Percentiles rank a stretch among this genome's conserved stretches.
Conservation (phyloP, 2,329 filamentous ascomycete genomes). For the Raffaelea ambrosiae region DNA sequence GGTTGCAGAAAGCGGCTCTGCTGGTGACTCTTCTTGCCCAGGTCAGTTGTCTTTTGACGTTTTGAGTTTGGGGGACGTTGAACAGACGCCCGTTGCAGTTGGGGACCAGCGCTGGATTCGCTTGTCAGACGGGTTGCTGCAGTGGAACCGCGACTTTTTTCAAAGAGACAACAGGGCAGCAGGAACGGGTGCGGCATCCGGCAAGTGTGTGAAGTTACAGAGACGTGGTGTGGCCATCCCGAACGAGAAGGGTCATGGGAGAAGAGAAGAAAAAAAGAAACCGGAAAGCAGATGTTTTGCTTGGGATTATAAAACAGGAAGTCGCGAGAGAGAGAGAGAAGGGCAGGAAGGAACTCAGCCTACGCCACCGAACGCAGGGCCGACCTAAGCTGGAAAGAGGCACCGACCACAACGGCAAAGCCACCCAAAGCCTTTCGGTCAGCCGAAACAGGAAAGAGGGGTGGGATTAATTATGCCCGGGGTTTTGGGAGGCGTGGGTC, state of each 20-base stretch:
- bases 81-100: not conserved
- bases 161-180: not conserved
- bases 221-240: not conserved
- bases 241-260: not conserved
- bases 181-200: not conserved
- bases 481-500: not conserved
- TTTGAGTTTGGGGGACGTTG: not conserved
- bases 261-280: not conserved
- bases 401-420: conserved; percentile 8
- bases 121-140: not conserved
- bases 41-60: not conserved
- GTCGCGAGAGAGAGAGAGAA: not conserved
- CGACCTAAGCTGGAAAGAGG: conserved; percentile 6
- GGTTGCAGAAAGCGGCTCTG: no score
- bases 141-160: not conserved
- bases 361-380: not conserved
- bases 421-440: conserved; percentile 9
- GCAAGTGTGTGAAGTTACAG: not conserved
- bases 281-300: not conserved
- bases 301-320: not conserved
- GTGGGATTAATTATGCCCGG: not conserved
- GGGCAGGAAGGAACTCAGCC: not conserved
- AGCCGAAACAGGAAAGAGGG: conserved; percentile 11
- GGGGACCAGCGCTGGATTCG: not conserved
- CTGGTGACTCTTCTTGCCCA: no score